phyloP scores from a whole-genome alignment of 2,329 filamentous ascomycete genomes.

The Podosphaera aphanis region DNA sequence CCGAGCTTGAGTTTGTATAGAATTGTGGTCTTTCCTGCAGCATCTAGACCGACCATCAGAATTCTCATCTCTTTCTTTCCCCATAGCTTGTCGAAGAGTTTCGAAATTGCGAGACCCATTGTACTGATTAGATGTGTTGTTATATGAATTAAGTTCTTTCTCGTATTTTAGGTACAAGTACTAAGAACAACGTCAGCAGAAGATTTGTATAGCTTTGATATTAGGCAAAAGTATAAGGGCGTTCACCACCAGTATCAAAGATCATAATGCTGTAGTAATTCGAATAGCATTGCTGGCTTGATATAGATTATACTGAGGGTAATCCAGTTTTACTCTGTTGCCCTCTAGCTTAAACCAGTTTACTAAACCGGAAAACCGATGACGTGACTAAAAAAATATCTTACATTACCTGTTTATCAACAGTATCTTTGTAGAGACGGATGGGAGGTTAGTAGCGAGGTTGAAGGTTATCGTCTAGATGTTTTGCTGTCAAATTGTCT shows the following conservation, averaged over 20 bases:
- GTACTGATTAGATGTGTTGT: slow-evolving; percentile 29
- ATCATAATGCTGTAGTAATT: too few relatives aligned
- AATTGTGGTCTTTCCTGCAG: slow-evolving; percentile 98
- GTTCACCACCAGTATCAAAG: neutral
- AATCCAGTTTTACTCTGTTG: too few relatives aligned
- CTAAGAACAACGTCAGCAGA: too few relatives aligned
- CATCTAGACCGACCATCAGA: slow-evolving; percentile 98
- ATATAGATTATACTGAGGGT: too few relatives aligned
- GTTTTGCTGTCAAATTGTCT: neutral
- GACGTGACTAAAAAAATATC: slow-evolving; percentile 3
- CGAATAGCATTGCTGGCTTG: too few relatives aligned
- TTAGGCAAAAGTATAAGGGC: neutral
- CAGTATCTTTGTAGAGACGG: slow-evolving; percentile 13
- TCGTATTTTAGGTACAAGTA: slow-evolving; percentile 8
- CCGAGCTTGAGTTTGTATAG: slow-evolving; percentile 99
- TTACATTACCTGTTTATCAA: slow-evolving; percentile 12
- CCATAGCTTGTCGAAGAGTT: slow-evolving; percentile 88
- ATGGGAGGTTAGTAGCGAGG: slow-evolving; percentile 14
- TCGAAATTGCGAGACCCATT: slow-evolving; percentile 97
- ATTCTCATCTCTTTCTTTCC: slow-evolving; percentile 99
- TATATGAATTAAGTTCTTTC: slow-evolving; percentile 14
- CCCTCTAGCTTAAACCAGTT: too few relatives aligned
- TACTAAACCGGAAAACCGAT: too few relatives aligned
- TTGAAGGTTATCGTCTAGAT: slow-evolving; percentile 5
- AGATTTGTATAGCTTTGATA: too few relatives aligned